A percentile compares a stretch with the other conserved stretches of the same genome.
Conservation (phyloP, 345 rosid genomes). For the Cardamine chenopodiifolia region DNA sequence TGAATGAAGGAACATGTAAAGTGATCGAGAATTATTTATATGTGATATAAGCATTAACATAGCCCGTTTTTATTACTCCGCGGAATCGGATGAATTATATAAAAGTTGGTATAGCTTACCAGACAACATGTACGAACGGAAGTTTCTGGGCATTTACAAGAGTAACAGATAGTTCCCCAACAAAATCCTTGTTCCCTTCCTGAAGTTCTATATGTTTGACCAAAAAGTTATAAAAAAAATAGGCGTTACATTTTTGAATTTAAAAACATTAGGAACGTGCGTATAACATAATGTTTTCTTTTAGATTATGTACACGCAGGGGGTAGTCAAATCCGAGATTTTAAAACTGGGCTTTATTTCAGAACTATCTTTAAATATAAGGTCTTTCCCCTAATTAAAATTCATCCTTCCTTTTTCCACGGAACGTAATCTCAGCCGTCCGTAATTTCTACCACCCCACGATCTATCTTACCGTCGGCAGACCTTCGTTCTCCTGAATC, state of each 20-base stretch:
- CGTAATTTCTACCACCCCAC: slow-evolving; percentile 7
- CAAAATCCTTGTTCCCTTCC: slow-evolving; percentile 88
- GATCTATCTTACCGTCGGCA: slow-evolving; percentile 29
- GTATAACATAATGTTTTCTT: not conserved
- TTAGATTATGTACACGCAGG: not conserved
- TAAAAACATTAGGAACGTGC: slow-evolving; percentile 17
- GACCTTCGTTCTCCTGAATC: slow-evolving; percentile 13
- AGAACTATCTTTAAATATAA: not conserved
- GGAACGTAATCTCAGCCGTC: slow-evolving; percentile 36
- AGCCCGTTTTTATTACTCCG: not conserved
- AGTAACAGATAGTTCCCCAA: slow-evolving; percentile 92
- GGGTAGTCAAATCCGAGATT: not conserved
- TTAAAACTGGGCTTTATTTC: not conserved
- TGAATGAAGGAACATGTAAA: slow-evolving; percentile 24
- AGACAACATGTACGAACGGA: slow-evolving; percentile 65
- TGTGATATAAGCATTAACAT: not conserved
- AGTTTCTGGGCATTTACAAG: slow-evolving; percentile 95
- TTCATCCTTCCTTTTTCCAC: not conserved
- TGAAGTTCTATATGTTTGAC: too few relatives aligned
- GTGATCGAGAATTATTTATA: not conserved
- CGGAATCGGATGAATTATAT: not conserved
- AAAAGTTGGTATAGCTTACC: slow-evolving; percentile 48
- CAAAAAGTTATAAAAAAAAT: too few relatives aligned
- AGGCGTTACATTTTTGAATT: not conserved
- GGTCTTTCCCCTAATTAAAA: not conserved